Base-by-base conservation (phyloP, 441 rosid species). In the Eugenia klotzschiana region DNA sequence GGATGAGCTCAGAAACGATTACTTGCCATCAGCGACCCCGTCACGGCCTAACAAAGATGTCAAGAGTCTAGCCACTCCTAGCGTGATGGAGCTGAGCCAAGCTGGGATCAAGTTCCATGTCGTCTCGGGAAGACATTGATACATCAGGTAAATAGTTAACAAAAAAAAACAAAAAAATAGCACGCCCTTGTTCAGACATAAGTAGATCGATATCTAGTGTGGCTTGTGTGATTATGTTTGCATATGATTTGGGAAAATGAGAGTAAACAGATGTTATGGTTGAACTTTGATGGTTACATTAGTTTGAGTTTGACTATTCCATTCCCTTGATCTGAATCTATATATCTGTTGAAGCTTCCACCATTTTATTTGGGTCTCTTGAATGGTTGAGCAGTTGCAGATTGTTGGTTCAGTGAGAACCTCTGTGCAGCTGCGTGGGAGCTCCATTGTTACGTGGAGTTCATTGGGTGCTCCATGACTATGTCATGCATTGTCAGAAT, bases 171-270 rank as follows among this genome's bases (percentile, higher is more conserved):
- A n/a, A n/a, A n/a, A n/a, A n/a, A n/a, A n/a, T 79, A 51, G 85
- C 74, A 88, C 52, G 84, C 74, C 84, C 64, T 79, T 86, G 84
- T 83, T 86, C 84, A 85, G 82, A 60, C 73, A 60, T 60, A 27
- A 16, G 29, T 7, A 58, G 84, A 85, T 83, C 85, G 57, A 81
- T 64, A 86, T 80, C 82, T 69, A 81, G 51, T 29, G 86, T 7
- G 86, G 83, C 85, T 87, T 87, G 51, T 87, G 79, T n/a, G 56
- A 10, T 84, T 85, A 64, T 87, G 85, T 82, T 82, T 91, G 85
- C 64, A 23, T 86, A 49, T 86, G 86, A 81, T 79, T 89, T 87
- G 82, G 79, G 86, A 29, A 60, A 60, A 60, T 60, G 41, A 60
- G 41, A 58, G 29, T 83, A 60, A 55, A 79, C 79, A 22, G 37